These are phyloP conservation scores for Auxenochlorella pyrenoidosa DNA, from an alignment of 139 green algal species.

Conservation along the genomic window DNA sequence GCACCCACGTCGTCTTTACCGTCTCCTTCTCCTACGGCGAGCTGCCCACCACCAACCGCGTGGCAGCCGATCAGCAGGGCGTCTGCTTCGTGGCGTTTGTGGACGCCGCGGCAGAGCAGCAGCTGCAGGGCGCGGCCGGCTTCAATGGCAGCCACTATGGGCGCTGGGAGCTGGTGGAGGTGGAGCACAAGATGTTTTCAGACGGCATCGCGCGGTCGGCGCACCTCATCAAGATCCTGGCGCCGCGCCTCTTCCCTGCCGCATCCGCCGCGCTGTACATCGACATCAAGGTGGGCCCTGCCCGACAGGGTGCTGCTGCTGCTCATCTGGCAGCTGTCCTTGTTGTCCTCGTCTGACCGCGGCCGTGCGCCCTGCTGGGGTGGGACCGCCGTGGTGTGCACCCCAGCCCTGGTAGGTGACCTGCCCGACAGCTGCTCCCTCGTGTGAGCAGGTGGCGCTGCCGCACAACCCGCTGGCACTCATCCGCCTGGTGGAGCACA, in stretches of 20 bases:
- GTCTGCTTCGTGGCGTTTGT: conserved; percentile 26
- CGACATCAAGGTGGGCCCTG: background rate
- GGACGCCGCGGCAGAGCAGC: background rate
- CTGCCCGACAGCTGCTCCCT: too few species aligned
- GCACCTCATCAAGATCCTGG: background rate
- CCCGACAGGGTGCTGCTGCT: background rate
- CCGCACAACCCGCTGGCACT: background rate
- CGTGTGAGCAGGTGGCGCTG: background rate
- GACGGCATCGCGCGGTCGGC: background rate
- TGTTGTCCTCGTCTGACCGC: too few species aligned
- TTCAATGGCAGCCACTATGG: background rate
- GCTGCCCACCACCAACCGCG: background rate
- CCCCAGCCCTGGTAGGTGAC: background rate
- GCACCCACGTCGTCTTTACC: background rate
- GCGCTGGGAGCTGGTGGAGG: background rate
- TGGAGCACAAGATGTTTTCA: background rate
- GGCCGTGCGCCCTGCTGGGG: too few species aligned
- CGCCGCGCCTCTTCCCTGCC: background rate
- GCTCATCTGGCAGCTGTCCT: background rate
- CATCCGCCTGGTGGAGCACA: background rate
- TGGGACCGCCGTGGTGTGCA: background rate
- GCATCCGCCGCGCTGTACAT: background rate
- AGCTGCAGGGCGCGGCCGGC: background rate
- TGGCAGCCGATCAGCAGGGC: background rate
- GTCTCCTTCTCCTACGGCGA: background rate